Evolutionary conservation across 257 asterid species (phyloP).

Genomic region (Solanum paucissectum): DNA sequence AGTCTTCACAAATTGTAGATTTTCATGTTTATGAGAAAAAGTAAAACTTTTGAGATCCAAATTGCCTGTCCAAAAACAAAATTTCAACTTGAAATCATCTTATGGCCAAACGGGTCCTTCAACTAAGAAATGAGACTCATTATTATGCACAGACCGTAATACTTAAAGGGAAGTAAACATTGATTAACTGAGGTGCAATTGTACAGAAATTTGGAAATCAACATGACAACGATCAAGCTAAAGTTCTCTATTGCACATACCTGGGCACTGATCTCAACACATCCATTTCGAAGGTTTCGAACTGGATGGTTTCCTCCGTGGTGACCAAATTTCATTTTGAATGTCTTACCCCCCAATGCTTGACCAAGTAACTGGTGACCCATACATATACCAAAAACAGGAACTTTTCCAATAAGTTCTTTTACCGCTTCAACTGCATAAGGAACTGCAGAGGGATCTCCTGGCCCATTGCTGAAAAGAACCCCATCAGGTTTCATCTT

Average conservation of each 20-base stretch:
- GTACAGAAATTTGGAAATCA: neutral
- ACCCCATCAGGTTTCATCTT: constrained; percentile 95
- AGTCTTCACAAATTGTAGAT: neutral
- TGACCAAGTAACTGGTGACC: constrained; percentile 98
- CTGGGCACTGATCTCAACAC: constrained; percentile 97
- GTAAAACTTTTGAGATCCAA: neutral
- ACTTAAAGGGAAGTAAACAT: neutral
- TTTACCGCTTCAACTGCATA: constrained; percentile 84
- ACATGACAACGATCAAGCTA: neutral
- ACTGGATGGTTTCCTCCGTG: constrained; percentile 99
- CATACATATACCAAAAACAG: constrained; percentile 96
- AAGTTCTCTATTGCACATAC: constrained; percentile 22
- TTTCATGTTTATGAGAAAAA: neutral
- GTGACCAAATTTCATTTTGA: constrained; percentile 98
- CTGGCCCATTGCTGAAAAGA: constrained; percentile 94
- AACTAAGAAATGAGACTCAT: neutral
- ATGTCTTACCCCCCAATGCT: constrained; percentile 98
- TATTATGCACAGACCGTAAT: neutral
- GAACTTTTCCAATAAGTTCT: constrained; percentile 69
- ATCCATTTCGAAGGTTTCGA: constrained; percentile 60
- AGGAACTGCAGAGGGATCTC: constrained; percentile 98
- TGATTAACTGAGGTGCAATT: neutral
- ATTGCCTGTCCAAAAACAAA: neutral
- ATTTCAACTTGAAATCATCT: neutral
- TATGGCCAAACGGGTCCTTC: neutral